Evolutionary conservation across 2,329 filamentous ascomycete genomes (phyloP).

Genomic region (Alternaria brassicae): DNA sequence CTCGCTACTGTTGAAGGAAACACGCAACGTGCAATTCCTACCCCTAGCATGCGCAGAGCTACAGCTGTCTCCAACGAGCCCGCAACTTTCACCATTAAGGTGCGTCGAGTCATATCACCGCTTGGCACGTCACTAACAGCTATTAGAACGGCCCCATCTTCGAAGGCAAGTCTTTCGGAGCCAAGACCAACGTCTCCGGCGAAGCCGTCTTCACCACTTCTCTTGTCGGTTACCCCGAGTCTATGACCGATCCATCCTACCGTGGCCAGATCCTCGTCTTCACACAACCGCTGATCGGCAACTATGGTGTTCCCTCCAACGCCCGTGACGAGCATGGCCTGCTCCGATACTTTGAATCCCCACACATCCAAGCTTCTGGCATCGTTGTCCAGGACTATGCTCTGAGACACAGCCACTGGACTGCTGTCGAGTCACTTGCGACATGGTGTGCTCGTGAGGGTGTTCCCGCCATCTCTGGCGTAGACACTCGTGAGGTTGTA

Average conservation of each 20-base stretch:
- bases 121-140: conserved; percentile 42
- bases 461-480: conserved; percentile 93
- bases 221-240: conserved; percentile 96
- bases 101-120: conserved; percentile 53
- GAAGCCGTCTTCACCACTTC: conserved; percentile 99
- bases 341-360: conserved; percentile 97
- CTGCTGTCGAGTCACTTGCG: conserved; percentile 89
- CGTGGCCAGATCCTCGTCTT: conserved; percentile 95
- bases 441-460: conserved; percentile 97
- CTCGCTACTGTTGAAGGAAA: conserved; percentile 73
- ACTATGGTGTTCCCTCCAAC: conserved; percentile 93
- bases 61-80: conserved; percentile 76
- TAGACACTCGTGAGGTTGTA: conserved; percentile 96
- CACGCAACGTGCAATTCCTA: conserved; percentile 72
- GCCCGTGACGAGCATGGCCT: conserved; percentile 87
- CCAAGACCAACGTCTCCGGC: conserved; percentile 94
- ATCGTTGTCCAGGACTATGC: conserved; percentile 96
- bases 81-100: conserved; percentile 93
- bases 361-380: conserved; percentile 94
- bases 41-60: conserved; percentile 60
- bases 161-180: conserved; percentile 94
- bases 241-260: conserved; percentile 72
- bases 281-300: conserved; percentile 96
- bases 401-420: conserved; percentile 97
- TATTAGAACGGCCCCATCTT: conserved; percentile 88